Base-by-base conservation (phyloP, 2,329 filamentous ascomycete genomes). In the Pestalotiopsis sp. region DNA sequence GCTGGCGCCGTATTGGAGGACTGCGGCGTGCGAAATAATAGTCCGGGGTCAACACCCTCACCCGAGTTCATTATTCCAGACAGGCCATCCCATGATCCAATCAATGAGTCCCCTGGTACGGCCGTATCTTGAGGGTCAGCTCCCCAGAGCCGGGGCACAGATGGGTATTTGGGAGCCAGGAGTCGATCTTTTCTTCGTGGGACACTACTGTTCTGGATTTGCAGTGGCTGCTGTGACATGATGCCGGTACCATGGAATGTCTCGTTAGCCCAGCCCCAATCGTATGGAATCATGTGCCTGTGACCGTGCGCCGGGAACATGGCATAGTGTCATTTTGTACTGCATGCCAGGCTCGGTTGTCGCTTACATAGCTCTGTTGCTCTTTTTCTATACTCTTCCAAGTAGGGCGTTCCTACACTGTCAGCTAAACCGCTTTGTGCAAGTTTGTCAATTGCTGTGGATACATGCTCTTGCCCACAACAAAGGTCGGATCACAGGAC, bases 1-100 rank as follows among this genome's bases (percentile, higher is more conserved):
- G 81, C 75, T 14, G 76, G 69, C 52, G 85, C 81, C 79, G 86
- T 82, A 66, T 77, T 75, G 3, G 85, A 83, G 20, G 85, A 85
- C 13, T 82, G 82, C 27, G 86, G 84, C 12, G 83, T 82, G 70
- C 85, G 86, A 74, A 88, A 87, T 7, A 91, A 78, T n/a, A 91
- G 79, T 6, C 87, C 88, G 1, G 89, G 89, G 72, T 91, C 83
- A 4, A 91, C 88, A n/a, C 82, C 85, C 9, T 82, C 81, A 39
- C 77, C 80, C 5, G 83, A 79, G 60, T 79, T 82, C 52, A 83
- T 79, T 36, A 86, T 80, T 25, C 82, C 80, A 72, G 90, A 90
- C 0, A 85, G 81, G 69, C 88, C 83, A 9, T 87, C 85, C 63
- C 84, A 77, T 3, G 82, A 76, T 4, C 80, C 76, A 39, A 81